These are phyloP conservation scores for Globisporangium rhizosaccharum DNA, from an alignment of 352 stramenopile genomes.

Conservation along the genomic window DNA sequence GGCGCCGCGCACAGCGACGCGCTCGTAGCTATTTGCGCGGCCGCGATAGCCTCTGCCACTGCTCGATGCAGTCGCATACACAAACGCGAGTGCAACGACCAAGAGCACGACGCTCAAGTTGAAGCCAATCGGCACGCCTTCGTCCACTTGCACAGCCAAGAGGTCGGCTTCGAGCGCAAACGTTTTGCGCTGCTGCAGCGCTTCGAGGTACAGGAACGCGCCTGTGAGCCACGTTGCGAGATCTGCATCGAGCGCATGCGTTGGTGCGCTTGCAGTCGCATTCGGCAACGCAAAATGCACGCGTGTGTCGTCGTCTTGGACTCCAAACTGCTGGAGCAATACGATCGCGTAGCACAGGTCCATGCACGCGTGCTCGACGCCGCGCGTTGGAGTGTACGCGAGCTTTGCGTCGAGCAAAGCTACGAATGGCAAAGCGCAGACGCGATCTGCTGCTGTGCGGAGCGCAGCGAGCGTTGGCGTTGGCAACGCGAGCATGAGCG, in stretches of 20 bases:
- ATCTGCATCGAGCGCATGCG: conserved; percentile 20
- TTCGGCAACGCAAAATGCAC: conserved; percentile 29
- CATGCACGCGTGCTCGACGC: conserved; percentile 32
- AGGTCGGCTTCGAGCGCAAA: conserved; percentile 29
- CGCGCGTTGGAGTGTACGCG: conserved; percentile 13
- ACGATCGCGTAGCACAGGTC: conserved; percentile 62
- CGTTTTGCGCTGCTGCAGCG: conserved; percentile 39
- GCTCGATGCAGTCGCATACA: conserved; percentile 32
- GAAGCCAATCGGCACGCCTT: conserved; percentile 60
- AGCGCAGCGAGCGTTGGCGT: conserved; percentile 36
- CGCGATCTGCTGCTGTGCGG: conserved; percentile 22
- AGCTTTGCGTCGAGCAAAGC: conserved; percentile 3
- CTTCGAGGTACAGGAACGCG: conserved; percentile 61
- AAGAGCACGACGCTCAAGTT: conserved; percentile 64
- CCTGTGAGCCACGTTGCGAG: conserved; percentile 56
- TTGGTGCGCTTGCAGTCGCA: conserved; percentile 4
- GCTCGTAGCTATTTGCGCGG: conserved; percentile 23
- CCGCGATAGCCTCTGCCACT: not conserved
- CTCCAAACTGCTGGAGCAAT: conserved; percentile 48
- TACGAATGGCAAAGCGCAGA: conserved; percentile 27
- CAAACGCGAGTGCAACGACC: conserved; percentile 34
- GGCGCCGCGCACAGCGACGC: conserved; percentile 22
- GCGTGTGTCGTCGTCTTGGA: conserved; percentile 43
- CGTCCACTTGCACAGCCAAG: conserved; percentile 57
- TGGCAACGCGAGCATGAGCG: conserved; percentile 30